A percentile compares a stretch with the other conserved stretches of the same genome.
phyloP scores from a whole-genome alignment of 1,284 basidiomycete species.

The Grifola frondosa region DNA sequence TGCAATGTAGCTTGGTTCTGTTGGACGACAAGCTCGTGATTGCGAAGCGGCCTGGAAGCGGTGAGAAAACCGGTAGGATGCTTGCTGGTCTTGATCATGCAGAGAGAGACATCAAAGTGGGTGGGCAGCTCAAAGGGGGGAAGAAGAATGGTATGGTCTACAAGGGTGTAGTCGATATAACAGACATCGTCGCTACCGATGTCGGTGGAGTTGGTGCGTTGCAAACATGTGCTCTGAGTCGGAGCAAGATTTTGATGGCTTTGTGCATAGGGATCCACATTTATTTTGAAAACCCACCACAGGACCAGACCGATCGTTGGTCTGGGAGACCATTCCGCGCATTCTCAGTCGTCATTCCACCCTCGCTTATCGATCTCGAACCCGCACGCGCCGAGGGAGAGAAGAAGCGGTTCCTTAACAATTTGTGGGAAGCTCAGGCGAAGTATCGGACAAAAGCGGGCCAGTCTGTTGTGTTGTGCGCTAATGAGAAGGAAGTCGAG shows the following conservation, averaged over 20 bases:
- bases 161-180: conserved; percentile 84
- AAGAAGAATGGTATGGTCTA: conserved; percentile 83
- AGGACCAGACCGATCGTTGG: conserved; percentile 82
- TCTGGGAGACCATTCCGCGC: conserved; percentile 79
- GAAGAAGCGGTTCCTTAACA: conserved; percentile 84
- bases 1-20: conserved; percentile 90
- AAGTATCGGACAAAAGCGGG: conserved; percentile 67
- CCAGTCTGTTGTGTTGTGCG: conserved; percentile 64
- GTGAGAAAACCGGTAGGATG: conserved; percentile 70
- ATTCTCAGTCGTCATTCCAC: conserved; percentile 70
- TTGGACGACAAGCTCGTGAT: conserved; percentile 96
- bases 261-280: conserved; percentile 74
- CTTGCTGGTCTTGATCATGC: conserved; percentile 85
- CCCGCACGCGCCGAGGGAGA: conserved; percentile 60
- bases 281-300: conserved; percentile 77
- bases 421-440: conserved; percentile 84
- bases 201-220: conserved; percentile 73
- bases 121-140: conserved; percentile 54
- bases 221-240: conserved; percentile 8
- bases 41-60: conserved; percentile 79
- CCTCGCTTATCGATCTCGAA: conserved; percentile 61
- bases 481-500: conserved; percentile 76
- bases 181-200: conserved; percentile 83
- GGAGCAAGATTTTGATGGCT: neutral
- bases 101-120: conserved; percentile 68